These are phyloP conservation scores for Candida anglica DNA, from an alignment of 805 yeast genomes.

Conservation along the genomic window DNA sequence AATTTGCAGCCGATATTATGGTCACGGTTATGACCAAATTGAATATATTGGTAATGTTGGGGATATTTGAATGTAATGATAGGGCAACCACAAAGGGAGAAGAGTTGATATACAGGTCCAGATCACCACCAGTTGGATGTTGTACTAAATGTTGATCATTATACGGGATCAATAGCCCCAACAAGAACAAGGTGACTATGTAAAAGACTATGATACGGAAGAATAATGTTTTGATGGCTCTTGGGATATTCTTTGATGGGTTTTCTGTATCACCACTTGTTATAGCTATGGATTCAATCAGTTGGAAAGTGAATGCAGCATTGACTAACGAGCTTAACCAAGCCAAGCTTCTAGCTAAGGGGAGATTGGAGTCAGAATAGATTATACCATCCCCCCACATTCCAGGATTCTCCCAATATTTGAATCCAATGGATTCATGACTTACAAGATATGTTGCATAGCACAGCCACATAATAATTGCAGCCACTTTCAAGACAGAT, in stretches of 20 bases:
- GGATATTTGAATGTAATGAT: constrained; percentile 59
- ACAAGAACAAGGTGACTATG: constrained; percentile 53
- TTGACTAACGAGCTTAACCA: constrained; percentile 60
- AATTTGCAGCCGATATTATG: constrained; percentile 78
- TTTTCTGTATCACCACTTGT: constrained; percentile 70
- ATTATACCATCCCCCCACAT: constrained; percentile 38
- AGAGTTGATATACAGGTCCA: constrained; percentile 35
- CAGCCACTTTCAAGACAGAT: constrained; percentile 52
- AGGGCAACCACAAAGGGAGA: constrained; percentile 81
- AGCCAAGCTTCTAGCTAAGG: constrained; percentile 29
- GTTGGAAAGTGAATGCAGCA: constrained; percentile 68
- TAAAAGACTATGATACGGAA: constrained; percentile 67
- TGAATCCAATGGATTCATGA: constrained; percentile 69
- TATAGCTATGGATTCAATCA: constrained; percentile 67
- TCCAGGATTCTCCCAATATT: constrained; percentile 70
- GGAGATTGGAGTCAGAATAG: constrained; percentile 36
- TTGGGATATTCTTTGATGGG: constrained; percentile 65
- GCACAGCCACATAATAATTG: too few relatives aligned
- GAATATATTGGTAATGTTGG: constrained; percentile 66
- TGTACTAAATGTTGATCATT: constrained; percentile 47
- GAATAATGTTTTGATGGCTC: constrained; percentile 65
- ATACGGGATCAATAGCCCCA: constrained; percentile 67
- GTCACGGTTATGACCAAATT: constrained; percentile 75
- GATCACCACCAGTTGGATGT: constrained; percentile 54
- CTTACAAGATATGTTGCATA: constrained; percentile 55